Evolutionary conservation across 169 alveolate genomes (phyloP).

Genomic region (Plasmodium adleri): DNA sequence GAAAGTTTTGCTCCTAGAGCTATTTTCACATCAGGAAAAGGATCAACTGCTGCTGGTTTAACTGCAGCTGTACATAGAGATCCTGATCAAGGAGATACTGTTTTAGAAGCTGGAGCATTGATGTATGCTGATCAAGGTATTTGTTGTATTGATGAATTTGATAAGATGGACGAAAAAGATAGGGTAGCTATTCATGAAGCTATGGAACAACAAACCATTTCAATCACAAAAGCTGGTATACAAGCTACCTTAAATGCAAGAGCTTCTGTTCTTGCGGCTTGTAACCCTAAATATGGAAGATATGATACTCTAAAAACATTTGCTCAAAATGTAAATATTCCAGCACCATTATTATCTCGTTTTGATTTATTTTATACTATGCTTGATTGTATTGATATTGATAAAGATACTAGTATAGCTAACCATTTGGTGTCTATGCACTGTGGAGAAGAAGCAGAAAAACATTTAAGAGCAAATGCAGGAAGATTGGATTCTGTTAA

Average conservation of each 20-base stretch:
- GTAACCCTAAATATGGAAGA: conserved; percentile 97
- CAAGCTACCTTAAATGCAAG: conserved; percentile 99
- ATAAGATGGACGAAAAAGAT: conserved; percentile 97
- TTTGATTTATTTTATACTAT: conserved; percentile 96
- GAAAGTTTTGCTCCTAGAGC: conserved; percentile 94
- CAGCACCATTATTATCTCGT: conserved; percentile 97
- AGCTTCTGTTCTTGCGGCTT: conserved; percentile 99
- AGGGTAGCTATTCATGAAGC: conserved; percentile 99
- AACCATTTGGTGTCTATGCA: conserved; percentile 80
- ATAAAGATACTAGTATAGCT: conserved; percentile 91
- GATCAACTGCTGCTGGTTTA: conserved; percentile 97
- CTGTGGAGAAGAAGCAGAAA: conserved; percentile 72
- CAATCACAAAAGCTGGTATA: conserved; percentile 98
- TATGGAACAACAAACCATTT: conserved; percentile 98
- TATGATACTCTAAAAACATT: conserved; percentile 93
- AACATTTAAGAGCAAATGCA: conserved; percentile 53
- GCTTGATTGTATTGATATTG: conserved; percentile 93
- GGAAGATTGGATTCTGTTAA: conserved; percentile 89
- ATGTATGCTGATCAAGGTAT: conserved; percentile 98
- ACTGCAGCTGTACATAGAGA: conserved; percentile 98
- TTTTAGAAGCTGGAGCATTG: conserved; percentile 98
- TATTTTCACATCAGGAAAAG: conserved; percentile 96
- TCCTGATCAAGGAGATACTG: conserved; percentile 97
- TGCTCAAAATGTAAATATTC: conserved; percentile 94
- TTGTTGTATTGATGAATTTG: conserved; percentile 98